phyloP scores from a whole-genome alignment of 2,329 filamentous ascomycete species.

The Sarocladium brachiariae region DNA sequence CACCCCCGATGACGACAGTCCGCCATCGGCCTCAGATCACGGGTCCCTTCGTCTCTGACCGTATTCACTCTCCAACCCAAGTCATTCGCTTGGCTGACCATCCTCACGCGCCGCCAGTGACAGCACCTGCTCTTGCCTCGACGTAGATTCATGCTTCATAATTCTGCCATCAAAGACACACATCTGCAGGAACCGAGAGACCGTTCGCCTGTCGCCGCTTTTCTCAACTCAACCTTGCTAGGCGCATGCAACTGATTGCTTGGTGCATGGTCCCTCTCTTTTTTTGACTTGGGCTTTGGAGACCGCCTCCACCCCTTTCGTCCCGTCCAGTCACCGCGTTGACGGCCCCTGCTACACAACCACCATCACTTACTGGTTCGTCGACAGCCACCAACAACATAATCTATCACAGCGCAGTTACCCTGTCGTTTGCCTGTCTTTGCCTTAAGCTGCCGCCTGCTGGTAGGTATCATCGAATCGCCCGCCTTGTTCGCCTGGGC shows the following conservation, averaged over 20 bases:
- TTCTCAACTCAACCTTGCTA: not conserved
- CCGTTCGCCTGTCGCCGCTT: not conserved
- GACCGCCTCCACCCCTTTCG: conserved; percentile 8
- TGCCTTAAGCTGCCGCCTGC: conserved; percentile 12
- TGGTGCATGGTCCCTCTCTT: conserved; percentile 1
- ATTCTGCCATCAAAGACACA: not conserved
- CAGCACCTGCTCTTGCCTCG: not conserved
- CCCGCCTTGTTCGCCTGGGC: conserved; percentile 7
- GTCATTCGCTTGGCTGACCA: conserved; percentile 8
- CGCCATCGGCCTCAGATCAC: conserved; percentile 10
- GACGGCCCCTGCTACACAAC: conserved; percentile 3
- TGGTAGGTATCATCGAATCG: conserved; percentile 1
- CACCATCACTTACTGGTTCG: not conserved
- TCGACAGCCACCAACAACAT: not conserved
- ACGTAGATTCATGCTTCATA: not conserved
- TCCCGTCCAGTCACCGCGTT: conserved; percentile 6
- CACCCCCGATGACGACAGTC: conserved; percentile 9
- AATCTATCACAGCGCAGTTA: not conserved
- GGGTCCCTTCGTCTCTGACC: conserved; percentile 9
- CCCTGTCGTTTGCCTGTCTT: not conserved
- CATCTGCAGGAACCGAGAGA: not conserved
- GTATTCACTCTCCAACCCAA: conserved; percentile 5
- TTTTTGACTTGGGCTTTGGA: not conserved
- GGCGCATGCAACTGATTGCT: not conserved
- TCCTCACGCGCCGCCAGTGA: not conserved